These are phyloP conservation scores for Silene noctiflora DNA, from an alignment of 179 eudicot species.

Conservation along the genomic window DNA sequence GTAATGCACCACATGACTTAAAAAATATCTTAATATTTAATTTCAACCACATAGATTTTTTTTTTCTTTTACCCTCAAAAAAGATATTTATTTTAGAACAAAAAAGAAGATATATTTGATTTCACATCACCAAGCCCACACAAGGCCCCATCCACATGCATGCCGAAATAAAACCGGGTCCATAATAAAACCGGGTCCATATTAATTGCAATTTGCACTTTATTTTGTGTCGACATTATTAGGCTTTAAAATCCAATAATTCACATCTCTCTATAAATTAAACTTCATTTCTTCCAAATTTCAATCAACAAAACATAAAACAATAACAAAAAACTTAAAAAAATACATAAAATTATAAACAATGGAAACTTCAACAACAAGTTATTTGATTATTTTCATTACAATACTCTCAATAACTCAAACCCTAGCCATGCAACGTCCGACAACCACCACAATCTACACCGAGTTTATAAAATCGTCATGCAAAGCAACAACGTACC, in stretches of 20 bases:
- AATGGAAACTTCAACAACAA: slow-evolving; percentile 20
- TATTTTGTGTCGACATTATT: neutral
- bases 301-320: slow-evolving; percentile 1
- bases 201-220: slow-evolving; percentile 16
- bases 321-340: neutral
- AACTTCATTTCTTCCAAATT: neutral
- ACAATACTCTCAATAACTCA: slow-evolving; percentile 6
- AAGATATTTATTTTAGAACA: too few species aligned
- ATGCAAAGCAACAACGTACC: slow-evolving; percentile 29
- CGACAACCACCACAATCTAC: slow-evolving; percentile 14
- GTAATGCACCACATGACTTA: too few species aligned
- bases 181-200: too few species aligned
- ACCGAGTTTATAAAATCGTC: slow-evolving; percentile 28
- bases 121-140: neutral
- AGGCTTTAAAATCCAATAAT: neutral
- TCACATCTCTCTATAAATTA: slow-evolving; percentile 7
- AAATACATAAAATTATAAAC: neutral
- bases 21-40: too few species aligned
- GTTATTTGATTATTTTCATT: slow-evolving; percentile 3
- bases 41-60: too few species aligned
- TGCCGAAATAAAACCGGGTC: neutral
- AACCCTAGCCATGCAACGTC: slow-evolving; percentile 17
- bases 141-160: slow-evolving; percentile 13
- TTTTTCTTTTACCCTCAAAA: too few species aligned
- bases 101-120: too few species aligned